These are phyloP conservation scores for Maudiozyma bulderi DNA, from an alignment of 805 yeast species.

Conservation along the genomic window DNA sequence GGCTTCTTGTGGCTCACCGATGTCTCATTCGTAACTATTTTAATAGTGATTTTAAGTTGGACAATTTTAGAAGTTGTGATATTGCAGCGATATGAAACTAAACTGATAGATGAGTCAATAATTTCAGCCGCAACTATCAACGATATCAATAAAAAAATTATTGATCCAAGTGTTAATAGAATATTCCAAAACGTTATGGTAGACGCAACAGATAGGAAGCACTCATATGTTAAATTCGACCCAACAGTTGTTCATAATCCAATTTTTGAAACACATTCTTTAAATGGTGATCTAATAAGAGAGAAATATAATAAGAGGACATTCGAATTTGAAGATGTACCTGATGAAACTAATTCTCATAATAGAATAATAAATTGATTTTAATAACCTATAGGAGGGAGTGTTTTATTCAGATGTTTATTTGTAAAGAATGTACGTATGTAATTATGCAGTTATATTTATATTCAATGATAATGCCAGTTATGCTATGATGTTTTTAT, in stretches of 20 bases:
- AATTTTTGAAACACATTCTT: constrained; percentile 44
- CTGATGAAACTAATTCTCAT: neutral
- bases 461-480: neutral
- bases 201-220: constrained; percentile 40
- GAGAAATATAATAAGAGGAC: constrained; percentile 28
- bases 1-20: constrained; percentile 33
- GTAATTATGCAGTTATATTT: neutral
- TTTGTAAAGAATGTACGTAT: too few relatives aligned
- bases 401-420: too few relatives aligned
- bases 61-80: constrained; percentile 33
- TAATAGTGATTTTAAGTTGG: constrained; percentile 32
- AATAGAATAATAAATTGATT: neutral
- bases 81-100: constrained; percentile 35
- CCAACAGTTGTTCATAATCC: constrained; percentile 24
- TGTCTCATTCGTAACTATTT: constrained; percentile 30
- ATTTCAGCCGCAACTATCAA: constrained; percentile 49
- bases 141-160: constrained; percentile 55
- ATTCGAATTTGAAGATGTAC: constrained; percentile 17
- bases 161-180: constrained; percentile 46
- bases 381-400: too few relatives aligned
- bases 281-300: constrained; percentile 24
- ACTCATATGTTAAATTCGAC: constrained; percentile 21
- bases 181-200: constrained; percentile 50
- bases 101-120: constrained; percentile 50
- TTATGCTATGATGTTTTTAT: neutral